phyloP scores from a whole-genome alignment of 441 rosid species.

The Brassica balearica region DNA sequence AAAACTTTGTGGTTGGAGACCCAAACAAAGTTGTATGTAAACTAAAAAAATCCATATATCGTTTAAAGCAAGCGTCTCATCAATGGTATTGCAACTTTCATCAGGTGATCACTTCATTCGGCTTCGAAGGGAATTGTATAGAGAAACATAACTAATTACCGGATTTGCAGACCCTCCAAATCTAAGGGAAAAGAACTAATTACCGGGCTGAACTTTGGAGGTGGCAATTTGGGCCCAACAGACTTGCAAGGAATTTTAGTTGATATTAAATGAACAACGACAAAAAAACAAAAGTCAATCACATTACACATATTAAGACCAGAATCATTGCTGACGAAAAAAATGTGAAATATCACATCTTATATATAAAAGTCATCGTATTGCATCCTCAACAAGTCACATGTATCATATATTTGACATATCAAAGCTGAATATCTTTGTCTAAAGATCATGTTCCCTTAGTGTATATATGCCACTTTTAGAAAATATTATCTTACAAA shows the following conservation, averaged over 20 bases:
- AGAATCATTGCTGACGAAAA: no score
- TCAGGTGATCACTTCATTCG: neutral
- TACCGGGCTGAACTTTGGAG: no score
- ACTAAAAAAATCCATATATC: neutral
- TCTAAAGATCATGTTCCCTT: slow-evolving; percentile 36
- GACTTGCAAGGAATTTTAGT: no score
- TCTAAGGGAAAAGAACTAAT: no score
- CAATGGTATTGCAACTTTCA: neutral
- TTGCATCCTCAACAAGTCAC: slow-evolving; percentile 27
- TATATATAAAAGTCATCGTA: slow-evolving; percentile 25
- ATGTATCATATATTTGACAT: slow-evolving; percentile 19
- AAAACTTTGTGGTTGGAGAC: neutral
- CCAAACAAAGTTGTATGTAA: neutral
- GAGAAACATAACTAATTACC: neutral
- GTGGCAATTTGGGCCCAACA: no score
- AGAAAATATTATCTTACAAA: no score
- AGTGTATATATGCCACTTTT: neutral
- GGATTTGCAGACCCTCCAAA: no score
- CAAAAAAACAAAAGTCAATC: no score
- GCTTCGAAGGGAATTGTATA: neutral
- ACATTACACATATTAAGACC: no score
- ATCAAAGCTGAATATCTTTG: slow-evolving; percentile 29
- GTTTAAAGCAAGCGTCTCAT: neutral
- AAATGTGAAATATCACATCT: slow-evolving; percentile 29
- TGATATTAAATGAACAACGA: no score